Percentiles rank a stretch among this genome's conserved stretches.
phyloP scores from a whole-genome alignment of 139 green algal genomes.

The Closterium sp. region DNA sequence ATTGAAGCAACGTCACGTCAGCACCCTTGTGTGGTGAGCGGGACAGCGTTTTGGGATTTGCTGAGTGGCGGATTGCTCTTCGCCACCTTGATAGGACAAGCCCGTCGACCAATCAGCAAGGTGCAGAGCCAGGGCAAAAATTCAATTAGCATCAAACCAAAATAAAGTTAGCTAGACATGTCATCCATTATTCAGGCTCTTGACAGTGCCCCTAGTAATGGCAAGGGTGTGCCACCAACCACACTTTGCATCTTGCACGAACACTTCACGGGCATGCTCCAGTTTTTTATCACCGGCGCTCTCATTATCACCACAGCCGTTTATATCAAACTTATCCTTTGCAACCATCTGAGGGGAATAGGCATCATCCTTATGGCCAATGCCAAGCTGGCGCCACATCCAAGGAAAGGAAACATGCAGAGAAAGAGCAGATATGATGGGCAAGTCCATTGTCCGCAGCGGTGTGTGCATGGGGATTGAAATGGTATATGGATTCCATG shows the following conservation, averaged over 20 bases:
- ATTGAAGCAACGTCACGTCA: neutral
- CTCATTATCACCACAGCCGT: too few species aligned
- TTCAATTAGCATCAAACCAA: too few species aligned
- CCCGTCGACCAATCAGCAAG: neutral
- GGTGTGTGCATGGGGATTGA: neutral
- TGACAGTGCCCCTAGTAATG: neutral
- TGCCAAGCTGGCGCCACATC: neutral
- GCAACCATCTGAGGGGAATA: neutral
- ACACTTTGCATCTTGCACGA: neutral
- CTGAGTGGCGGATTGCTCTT: neutral
- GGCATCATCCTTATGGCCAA: neutral
- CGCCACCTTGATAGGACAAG: neutral
- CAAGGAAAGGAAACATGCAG: neutral
- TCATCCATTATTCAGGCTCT: neutral
- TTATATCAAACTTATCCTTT: neutral
- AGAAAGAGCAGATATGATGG: too few species aligned
- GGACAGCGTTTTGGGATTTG: neutral
- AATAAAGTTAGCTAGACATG: too few species aligned
- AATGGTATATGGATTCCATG: too few species aligned
- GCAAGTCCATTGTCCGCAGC: neutral
- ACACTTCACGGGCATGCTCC: neutral
- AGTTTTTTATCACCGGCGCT: neutral
- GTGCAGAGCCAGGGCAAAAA: neutral
- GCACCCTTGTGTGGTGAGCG: neutral
- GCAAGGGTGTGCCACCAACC: neutral